phyloP scores from a whole-genome alignment of 2,329 filamentous ascomycete genomes.

The Raffaelea albimanens region DNA sequence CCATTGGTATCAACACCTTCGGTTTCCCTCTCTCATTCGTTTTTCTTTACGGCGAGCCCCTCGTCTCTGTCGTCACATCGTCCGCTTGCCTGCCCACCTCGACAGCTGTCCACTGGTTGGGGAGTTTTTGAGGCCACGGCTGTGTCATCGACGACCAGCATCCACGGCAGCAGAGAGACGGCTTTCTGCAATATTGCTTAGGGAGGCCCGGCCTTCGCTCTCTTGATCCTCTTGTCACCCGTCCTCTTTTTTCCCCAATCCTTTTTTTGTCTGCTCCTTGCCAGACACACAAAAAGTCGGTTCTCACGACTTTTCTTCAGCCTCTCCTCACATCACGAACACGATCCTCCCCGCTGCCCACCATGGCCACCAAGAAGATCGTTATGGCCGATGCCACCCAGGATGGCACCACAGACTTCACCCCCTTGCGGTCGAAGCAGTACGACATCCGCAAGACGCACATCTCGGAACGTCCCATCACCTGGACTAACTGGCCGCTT shows the following conservation, averaged over 20 bases:
- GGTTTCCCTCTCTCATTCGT: not conserved
- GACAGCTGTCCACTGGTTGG: constrained; percentile 5
- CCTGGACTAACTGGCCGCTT: constrained; percentile 76
- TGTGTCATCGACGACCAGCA: not conserved
- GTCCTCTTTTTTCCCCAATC: not conserved
- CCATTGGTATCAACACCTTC: not conserved
- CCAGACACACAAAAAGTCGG: not conserved
- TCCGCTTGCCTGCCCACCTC: not conserved
- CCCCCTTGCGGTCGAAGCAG: constrained; percentile 37
- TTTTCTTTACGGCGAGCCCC: not conserved
- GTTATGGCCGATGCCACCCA: constrained; percentile 31
- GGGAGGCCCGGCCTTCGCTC: too few species aligned
- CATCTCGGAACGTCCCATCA: constrained; percentile 76
- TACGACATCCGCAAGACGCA: constrained; percentile 62
- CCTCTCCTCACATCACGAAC: too few species aligned
- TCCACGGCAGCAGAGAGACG: too few species aligned
- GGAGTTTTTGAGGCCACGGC: not conserved
- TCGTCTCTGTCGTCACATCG: not conserved
- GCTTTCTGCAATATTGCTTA: not conserved
- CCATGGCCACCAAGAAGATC: constrained; percentile 23
- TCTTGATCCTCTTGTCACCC: not conserved
- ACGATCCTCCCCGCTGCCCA: constrained; percentile 3
- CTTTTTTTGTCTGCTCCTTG: not conserved
- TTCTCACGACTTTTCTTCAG: not conserved
- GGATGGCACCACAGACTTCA: constrained; percentile 47